phyloP scores from a whole-genome alignment of 2,329 filamentous ascomycete genomes.

The Verticillium isaacii region DNA sequence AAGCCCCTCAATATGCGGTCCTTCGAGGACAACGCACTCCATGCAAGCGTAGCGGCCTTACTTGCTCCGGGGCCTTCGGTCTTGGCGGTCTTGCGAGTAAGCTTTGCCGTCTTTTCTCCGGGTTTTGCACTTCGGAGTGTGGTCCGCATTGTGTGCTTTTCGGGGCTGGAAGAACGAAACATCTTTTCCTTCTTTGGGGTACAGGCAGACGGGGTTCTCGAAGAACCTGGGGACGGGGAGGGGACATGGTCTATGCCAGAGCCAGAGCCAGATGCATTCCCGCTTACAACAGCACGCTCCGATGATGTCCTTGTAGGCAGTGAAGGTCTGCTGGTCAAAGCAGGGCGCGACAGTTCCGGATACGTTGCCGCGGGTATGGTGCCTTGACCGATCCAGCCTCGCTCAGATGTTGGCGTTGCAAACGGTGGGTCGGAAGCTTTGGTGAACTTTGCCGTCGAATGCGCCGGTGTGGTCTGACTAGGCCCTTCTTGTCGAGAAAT shows the following conservation, averaged over 20 bases:
- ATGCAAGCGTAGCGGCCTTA: slow-evolving; percentile 61
- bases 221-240: slow-evolving; percentile 15
- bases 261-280: slow-evolving; percentile 3
- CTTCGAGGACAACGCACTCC: slow-evolving; percentile 41
- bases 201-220: slow-evolving; percentile 23
- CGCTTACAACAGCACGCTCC: slow-evolving; percentile 28
- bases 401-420: slow-evolving; percentile 15
- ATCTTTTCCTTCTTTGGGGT: slow-evolving; percentile 29
- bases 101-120: slow-evolving; percentile 35
- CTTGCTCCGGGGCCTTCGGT: slow-evolving; percentile 48
- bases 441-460: slow-evolving; percentile 5
- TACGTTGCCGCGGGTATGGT: slow-evolving; percentile 80
- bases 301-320: slow-evolving; percentile 50
- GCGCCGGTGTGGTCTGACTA: not conserved
- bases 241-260: slow-evolving; percentile 18
- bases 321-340: slow-evolving; percentile 52
- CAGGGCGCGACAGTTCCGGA: slow-evolving; percentile 71
- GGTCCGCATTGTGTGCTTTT: slow-evolving; percentile 58
- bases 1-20: slow-evolving; percentile 25
- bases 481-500: slow-evolving; percentile 49
- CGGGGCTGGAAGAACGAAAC: slow-evolving; percentile 50
- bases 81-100: slow-evolving; percentile 34
- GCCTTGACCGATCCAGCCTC: slow-evolving; percentile 71
- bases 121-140: slow-evolving; percentile 49
- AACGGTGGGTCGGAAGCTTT: not conserved